Base-by-base conservation (phyloP, 306 rosid genomes). In the Notholithocarpus densiflorus region DNA sequence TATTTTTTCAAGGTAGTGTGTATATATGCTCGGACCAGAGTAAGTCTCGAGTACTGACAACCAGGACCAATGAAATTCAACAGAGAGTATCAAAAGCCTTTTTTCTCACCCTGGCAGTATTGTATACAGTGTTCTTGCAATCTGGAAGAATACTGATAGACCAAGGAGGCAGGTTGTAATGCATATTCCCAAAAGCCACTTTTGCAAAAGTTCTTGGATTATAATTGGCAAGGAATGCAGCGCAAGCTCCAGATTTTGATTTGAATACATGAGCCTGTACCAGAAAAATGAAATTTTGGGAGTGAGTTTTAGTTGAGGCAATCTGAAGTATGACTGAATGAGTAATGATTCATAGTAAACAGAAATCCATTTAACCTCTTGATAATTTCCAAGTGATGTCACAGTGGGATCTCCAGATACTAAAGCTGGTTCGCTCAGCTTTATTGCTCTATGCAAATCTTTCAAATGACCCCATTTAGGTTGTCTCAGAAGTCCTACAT, bases 391-490 rank as follows among this genome's bases (percentile, higher is more conserved):
- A 27, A 93, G 89, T 72, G 87, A 82, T 32, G 86, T 82, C 43
- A 93, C 92, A 1, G 60, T 71, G 37, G 98, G 97, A 80, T 91
- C 92, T 51, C 85, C 92, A 23, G 98, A 90, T 61, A 95, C 89
- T 52, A 95, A 87, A 82, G 99, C 98, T 62, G 98, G 98, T 80
- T 93, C 98, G 14, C 93, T 90, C 27, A 95, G 89, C 78, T 95
- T 95, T 80, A 95, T 88, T 72, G 99, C 99, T 82, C 97, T 86
- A 73, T 95, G 97, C 74, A 95, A 84, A 88, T 95, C 99, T 90
- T 87, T 95, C 78, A 95, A 78, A 88, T 95, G 99, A 52, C 99
- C 99, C 99, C 99, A 95, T 77, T 95, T 95, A 2, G 99, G 99
- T 70, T 93, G 91, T 86, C 94, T 88, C 55, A 75, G 71, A 45